Percentiles rank a stretch among this genome's conserved stretches.
These are phyloP conservation scores for Pichia occidentalis DNA, from an alignment of 805 yeast genomes.

Conservation along the genomic window DNA sequence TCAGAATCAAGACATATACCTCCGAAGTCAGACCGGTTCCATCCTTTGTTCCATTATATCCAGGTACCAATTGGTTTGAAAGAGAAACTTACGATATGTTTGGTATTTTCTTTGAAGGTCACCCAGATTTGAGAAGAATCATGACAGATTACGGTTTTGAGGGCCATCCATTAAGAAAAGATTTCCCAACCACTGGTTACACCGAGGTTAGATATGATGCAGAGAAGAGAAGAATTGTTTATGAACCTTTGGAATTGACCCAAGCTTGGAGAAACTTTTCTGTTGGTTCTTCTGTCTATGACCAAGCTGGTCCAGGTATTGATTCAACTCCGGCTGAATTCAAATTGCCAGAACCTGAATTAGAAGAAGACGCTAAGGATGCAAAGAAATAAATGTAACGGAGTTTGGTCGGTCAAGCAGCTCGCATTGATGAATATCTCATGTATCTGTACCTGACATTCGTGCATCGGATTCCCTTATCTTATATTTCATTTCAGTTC, in stretches of 20 bases:
- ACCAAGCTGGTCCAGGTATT: constrained; percentile 81
- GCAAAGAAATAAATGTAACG: constrained; percentile 29
- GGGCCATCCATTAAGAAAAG: constrained; percentile 87
- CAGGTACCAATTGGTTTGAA: constrained; percentile 88
- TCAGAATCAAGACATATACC: constrained; percentile 84
- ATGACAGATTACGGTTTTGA: constrained; percentile 90
- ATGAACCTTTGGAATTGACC: constrained; percentile 84
- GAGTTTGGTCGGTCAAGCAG: no score
- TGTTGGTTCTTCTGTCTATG: constrained; percentile 87
- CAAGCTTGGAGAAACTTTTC: constrained; percentile 90
- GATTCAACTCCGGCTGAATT: constrained; percentile 77
- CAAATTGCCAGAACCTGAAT: constrained; percentile 79
- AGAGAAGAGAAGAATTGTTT: constrained; percentile 82
- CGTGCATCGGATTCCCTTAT: no score
- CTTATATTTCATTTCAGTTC: no score
- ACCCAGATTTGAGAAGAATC: constrained; percentile 84
- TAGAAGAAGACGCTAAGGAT: constrained; percentile 40
- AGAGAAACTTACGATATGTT: constrained; percentile 84
- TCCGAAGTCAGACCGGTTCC: constrained; percentile 80
- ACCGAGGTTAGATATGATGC: constrained; percentile 87
- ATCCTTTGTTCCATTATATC: constrained; percentile 59
- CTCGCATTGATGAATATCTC: no score
- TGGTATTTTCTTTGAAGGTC: constrained; percentile 83
- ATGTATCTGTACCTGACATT: no score
- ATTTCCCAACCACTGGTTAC: constrained; percentile 89